Evolutionary conservation across 306 rosid genomes (phyloP).

Genomic region (Glycine latifolia): DNA sequence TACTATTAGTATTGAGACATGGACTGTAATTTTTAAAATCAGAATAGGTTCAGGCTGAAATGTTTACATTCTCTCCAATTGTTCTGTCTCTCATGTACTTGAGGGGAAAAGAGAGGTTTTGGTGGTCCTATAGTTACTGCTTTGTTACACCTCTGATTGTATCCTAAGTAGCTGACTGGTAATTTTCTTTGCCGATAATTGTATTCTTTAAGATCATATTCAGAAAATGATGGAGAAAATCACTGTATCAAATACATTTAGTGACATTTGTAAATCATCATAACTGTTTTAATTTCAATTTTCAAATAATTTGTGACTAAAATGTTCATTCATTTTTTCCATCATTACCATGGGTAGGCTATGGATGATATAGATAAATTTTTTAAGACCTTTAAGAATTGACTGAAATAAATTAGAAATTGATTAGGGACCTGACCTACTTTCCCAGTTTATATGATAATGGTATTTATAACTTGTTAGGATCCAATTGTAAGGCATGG

Average conservation of each 20-base stretch:
- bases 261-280: constrained; percentile 32
- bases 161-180: constrained; percentile 28
- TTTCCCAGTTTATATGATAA: constrained; percentile 24
- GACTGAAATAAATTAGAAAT: constrained; percentile 24
- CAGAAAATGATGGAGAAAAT: constrained; percentile 10
- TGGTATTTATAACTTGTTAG: constrained; percentile 18
- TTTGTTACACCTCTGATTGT: neutral
- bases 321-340: constrained; percentile 3
- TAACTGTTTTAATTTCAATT: constrained; percentile 38
- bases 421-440: constrained; percentile 26
- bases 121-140: constrained; percentile 23
- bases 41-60: constrained; percentile 37
- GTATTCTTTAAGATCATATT: constrained; percentile 13
- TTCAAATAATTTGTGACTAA: constrained; percentile 30
- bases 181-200: constrained; percentile 31
- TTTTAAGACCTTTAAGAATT: constrained; percentile 4
- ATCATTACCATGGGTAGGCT: constrained; percentile 1
- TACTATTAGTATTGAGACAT: constrained; percentile 13
- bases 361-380: constrained; percentile 13
- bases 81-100: constrained; percentile 25
- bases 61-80: constrained; percentile 21
- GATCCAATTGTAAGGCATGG: no score
- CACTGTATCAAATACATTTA: neutral
- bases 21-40: constrained; percentile 19
- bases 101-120: constrained; percentile 6